Evolutionary conservation across 2,329 filamentous ascomycete genomes (phyloP).

Genomic region (Beauveria sp.): DNA sequence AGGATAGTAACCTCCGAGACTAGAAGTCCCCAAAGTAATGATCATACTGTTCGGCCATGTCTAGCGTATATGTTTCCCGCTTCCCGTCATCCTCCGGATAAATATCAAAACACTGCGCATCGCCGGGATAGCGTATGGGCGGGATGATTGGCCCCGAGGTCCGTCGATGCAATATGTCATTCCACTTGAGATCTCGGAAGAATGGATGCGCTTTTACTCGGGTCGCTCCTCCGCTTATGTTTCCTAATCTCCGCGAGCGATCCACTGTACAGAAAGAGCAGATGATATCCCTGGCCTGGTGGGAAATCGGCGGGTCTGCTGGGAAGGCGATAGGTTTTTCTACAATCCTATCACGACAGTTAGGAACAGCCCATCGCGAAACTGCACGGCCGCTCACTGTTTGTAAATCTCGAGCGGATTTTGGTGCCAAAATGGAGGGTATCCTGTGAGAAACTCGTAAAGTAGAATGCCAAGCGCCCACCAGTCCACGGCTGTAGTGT

Average conservation of each 20-base stretch:
- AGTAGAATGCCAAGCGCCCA: constrained; percentile 80
- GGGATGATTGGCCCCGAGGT: constrained; percentile 65
- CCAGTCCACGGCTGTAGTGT: constrained; percentile 74
- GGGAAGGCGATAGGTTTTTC: constrained; percentile 72
- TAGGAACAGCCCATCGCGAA: neutral
- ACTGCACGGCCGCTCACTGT: constrained; percentile 39
- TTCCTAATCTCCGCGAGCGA: constrained; percentile 68
- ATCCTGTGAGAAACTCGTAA: constrained; percentile 78
- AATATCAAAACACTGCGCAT: constrained; percentile 73
- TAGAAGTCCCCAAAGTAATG: constrained; percentile 64
- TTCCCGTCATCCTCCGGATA: constrained; percentile 70
- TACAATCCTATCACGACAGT: constrained; percentile 52
- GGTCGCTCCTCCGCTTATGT: constrained; percentile 65
- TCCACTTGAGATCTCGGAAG: constrained; percentile 67
- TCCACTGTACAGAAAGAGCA: constrained; percentile 70
- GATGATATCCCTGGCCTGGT: constrained; percentile 67
- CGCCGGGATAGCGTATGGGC: constrained; percentile 63
- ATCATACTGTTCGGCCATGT: constrained; percentile 63
- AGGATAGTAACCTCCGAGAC: neutral
- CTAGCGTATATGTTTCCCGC: constrained; percentile 59
- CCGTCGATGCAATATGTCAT: constrained; percentile 58
- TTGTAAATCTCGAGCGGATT: constrained; percentile 85
- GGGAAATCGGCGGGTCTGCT: constrained; percentile 54
- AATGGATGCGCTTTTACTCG: constrained; percentile 70
- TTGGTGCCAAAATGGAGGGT: constrained; percentile 80